Evolutionary conservation across 345 rosid genomes (phyloP), one percentile per base, ranked within the genome.

Genomic region (Eucalyptus regnans): DNA sequence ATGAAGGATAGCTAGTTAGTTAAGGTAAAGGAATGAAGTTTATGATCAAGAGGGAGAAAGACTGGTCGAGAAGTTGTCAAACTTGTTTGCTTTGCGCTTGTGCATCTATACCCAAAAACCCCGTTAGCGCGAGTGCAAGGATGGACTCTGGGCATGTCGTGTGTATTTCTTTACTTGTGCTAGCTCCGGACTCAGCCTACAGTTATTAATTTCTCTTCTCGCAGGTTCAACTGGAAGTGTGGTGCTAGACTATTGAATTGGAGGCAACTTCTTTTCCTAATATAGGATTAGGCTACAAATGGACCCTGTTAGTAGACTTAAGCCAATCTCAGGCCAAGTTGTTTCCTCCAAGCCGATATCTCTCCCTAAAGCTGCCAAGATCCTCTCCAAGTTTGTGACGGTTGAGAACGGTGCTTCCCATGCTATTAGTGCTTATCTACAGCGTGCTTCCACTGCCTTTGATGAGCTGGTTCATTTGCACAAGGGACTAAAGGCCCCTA

Each of bases 391-490:
- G 84, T 87, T 89, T 49, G 84, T 84, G 87, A 84, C 89, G 1
- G 60, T 62, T 16, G 87, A 87, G 33, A 89, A 87, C 5, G 89
- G 91, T 41, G 89, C 89, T 83, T 87, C 89, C 84, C 87, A 62
- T 52, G 66, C 91, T 50, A 84, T 87, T 25, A 25, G 66, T 9
- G 58, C 88, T 84, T 89, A 89, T 41, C 87, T 89, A 43, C 87
- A 58, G 23, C 80, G 58, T 66, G 54, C 89, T 37, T 89, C 89
- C 25, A 81, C 85, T 15, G 91, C 91, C 12, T 89, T 89, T 68
- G 87, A 87, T 48, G 91, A 89, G 89, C 54, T 89, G 89, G 58
- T 18, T 56, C 87, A 89, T 33, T 87, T 89, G 84, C 91, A 89
- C 87, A 89, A 89, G 89, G 87, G 51, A 37, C 49, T 87, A n/a